These are phyloP conservation scores for Antrodiella citrinella DNA, from an alignment of 768 basidiomycete species.

Conservation along the genomic window DNA sequence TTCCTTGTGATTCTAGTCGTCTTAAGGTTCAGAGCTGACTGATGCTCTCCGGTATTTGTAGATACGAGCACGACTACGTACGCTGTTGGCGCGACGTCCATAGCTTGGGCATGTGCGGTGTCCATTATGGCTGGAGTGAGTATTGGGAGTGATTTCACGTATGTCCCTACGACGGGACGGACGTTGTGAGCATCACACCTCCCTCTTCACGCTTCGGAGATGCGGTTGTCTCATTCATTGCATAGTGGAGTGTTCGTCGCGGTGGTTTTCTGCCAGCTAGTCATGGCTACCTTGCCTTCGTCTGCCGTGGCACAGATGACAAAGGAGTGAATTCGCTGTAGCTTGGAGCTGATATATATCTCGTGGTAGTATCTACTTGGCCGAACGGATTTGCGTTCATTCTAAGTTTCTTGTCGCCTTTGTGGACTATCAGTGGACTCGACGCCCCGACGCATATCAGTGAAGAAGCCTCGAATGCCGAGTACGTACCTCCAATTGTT, in stretches of 20 bases:
- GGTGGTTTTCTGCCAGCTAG: constrained; percentile 23
- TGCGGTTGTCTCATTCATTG: too few species aligned
- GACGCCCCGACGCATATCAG: constrained; percentile 62
- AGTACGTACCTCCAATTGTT: background rate
- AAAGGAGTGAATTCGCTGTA: constrained; percentile 28
- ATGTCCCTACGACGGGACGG: constrained; percentile 20
- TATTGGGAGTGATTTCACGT: constrained; percentile 22
- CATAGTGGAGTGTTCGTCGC: constrained; percentile 27
- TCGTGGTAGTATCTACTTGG: constrained; percentile 30
- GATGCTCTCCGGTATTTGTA: too few species aligned
- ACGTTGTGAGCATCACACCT: constrained; percentile 22
- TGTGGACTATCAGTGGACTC: constrained; percentile 41
- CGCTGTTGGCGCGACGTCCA: constrained; percentile 24
- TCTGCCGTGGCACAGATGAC: constrained; percentile 27
- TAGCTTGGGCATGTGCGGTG: constrained; percentile 32
- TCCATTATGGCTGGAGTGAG: constrained; percentile 32
- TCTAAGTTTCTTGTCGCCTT: constrained; percentile 32
- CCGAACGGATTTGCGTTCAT: constrained; percentile 35
- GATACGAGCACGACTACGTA: too few species aligned
- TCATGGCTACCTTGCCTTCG: constrained; percentile 27
- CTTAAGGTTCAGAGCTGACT: too few species aligned
- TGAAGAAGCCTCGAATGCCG: constrained; percentile 63
- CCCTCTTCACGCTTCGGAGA: too few species aligned
- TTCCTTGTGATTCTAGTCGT: too few species aligned
- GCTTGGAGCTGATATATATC: constrained; percentile 19